phyloP scores from a whole-genome alignment of 2,329 filamentous ascomycete species.

The Ceratocystiopsis brevicomis region DNA sequence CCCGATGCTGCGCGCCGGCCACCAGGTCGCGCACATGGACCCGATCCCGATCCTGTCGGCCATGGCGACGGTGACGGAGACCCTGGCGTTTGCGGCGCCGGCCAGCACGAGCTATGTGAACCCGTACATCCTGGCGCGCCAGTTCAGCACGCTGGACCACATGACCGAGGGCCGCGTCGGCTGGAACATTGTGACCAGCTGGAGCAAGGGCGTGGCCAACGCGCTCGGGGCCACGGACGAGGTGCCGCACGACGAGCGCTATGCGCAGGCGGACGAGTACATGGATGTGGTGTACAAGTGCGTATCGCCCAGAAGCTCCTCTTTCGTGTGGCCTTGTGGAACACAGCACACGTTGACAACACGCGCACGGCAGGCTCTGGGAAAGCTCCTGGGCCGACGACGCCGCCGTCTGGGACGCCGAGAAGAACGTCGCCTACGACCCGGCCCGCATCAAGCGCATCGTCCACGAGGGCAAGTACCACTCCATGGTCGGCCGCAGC shows the following conservation, averaged over 20 bases:
- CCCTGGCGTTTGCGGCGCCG: slow-evolving; percentile 3
- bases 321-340: too few species aligned
- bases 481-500: slow-evolving; percentile 1
- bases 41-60: slow-evolving; percentile 4
- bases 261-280: slow-evolving; percentile 9
- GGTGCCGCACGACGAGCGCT: slow-evolving; percentile 9
- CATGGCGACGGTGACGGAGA: slow-evolving; percentile 6
- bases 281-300: slow-evolving; percentile 9
- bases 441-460: slow-evolving; percentile 1
- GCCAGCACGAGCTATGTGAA: slow-evolving; percentile 2
- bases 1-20: not conserved
- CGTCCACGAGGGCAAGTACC: slow-evolving; percentile 5
- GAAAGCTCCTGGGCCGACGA: slow-evolving; percentile 4
- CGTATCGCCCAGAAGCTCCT: too few species aligned
- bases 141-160: slow-evolving; percentile 7
- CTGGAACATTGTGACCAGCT: slow-evolving; percentile 11
- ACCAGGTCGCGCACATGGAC: slow-evolving; percentile 1
- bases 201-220: slow-evolving; percentile 6
- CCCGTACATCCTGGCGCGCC: slow-evolving; percentile 4
- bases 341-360: too few species aligned
- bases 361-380: slow-evolving; percentile 3
- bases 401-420: not conserved
- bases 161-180: slow-evolving; percentile 5
- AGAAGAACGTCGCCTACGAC: not conserved
- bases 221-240: slow-evolving; percentile 6